Evolutionary conservation across 1,139 yeast species (phyloP), one percentile per base, ranked within the genome.

Genomic region (Nematodospora anomalae): DNA sequence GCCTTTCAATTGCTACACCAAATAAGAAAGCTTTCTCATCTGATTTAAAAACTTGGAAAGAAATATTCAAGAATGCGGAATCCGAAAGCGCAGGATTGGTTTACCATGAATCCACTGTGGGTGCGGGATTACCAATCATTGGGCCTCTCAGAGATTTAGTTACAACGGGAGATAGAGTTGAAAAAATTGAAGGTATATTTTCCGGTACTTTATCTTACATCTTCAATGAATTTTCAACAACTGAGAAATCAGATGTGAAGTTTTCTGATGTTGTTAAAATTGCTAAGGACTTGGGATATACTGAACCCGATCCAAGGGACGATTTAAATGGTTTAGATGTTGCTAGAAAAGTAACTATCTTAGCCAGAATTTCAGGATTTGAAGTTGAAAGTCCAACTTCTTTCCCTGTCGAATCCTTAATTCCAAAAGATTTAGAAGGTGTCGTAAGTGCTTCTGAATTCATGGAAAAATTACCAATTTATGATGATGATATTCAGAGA

Each of bases 301-400:
- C 97, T 30, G 99, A 94, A 65, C 98, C 99, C 35, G 99, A 92
- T 62, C 98, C 98, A 60, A 82, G 99, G 67, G 99, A 92, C 60
- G 99, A 92, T 59, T 78, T 92, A 62, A 92, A 92, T 60, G 99
- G 99, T 42, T 75, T 92, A 60, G 98, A 92, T 56, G 97, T 92
- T 43, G 99, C 99, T 28, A 83, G 98, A 74, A 92, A 92, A 64
- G 96, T 92, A 24, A 89, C 98, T 20, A 92, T 92, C 47, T 76
- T 92, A 47, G 95, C 97, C 31, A 83, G 99, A 71, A 76, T 92
- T 39, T 76, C 96, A 15, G 98, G 98, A 2, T 75, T 85, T 42
- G 69, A 79, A 41, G 87, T 92, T 21, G 84, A 84, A 58, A 82
- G 94, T n/a, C 95, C 97, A 50, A 76, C 92, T 26, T 80, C 96